A percentile compares a stretch with the other conserved stretches of the same genome.
Conservation (phyloP, 139 green algal species). For the Diplosphaera chodatii region DNA sequence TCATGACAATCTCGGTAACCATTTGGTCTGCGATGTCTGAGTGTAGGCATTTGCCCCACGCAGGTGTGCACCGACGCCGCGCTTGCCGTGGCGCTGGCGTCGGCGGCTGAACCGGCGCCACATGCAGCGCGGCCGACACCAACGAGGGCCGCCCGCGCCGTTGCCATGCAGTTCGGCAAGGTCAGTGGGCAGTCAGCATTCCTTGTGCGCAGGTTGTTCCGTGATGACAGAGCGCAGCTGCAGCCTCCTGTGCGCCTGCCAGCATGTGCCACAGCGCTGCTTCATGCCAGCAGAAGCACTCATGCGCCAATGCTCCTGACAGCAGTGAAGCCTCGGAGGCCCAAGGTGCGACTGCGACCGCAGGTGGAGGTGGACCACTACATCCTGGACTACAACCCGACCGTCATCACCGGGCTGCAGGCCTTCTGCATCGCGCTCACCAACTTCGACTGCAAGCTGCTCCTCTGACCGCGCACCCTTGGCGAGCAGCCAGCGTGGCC, state of each 20-base stretch:
- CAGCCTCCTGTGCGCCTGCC: no score
- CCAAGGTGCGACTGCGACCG: no score
- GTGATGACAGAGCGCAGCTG: no score
- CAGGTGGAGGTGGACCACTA: slow-evolving; percentile 75
- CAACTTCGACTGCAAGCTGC: slow-evolving; percentile 91
- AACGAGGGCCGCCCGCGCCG: neutral
- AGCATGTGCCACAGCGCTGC: no score
- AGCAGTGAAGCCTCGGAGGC: no score
- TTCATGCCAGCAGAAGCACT: no score
- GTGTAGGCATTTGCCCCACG: neutral
- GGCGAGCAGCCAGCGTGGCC: no score
- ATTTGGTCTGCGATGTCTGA: no score
- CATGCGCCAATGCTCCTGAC: no score
- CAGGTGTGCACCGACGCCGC: neutral
- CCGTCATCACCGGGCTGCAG: slow-evolving; percentile 68
- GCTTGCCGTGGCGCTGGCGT: neutral
- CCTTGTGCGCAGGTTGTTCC: no score
- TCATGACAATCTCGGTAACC: no score
- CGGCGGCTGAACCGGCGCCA: neutral
- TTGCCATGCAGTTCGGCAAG: slow-evolving; percentile 94
- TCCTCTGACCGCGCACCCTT: slow-evolving; percentile 36
- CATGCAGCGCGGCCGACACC: neutral
- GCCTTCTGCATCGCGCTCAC: slow-evolving; percentile 90
- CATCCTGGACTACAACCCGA: slow-evolving; percentile 90
- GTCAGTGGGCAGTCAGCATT: no score